These are phyloP conservation scores for Schizosaccharomyces osmophilus DNA, from an alignment of 805 yeast species.

Conservation along the genomic window DNA sequence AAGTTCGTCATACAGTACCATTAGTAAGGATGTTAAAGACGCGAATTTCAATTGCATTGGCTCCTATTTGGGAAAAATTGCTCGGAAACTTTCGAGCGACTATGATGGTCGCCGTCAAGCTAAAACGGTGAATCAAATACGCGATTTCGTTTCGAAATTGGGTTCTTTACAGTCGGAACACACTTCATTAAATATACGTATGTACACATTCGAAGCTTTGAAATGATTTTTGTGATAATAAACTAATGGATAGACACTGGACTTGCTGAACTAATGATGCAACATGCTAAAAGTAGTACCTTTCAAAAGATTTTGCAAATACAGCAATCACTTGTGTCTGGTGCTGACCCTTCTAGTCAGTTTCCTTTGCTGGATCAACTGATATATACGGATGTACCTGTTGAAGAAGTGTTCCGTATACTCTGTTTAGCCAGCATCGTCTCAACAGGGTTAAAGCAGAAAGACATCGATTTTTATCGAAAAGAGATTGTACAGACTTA, in stretches of 20 bases:
- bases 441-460: constrained; percentile 42
- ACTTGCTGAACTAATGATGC: constrained; percentile 9
- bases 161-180: constrained; percentile 44
- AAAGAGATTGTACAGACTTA: constrained; percentile 34
- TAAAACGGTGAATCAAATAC: constrained; percentile 38
- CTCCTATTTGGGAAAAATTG: constrained; percentile 38
- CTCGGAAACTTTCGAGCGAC: constrained; percentile 42
- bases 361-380: constrained; percentile 24
- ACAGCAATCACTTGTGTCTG: constrained; percentile 45
- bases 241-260: constrained; percentile 17
- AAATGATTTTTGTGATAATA: not conserved
- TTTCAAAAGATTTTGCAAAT: constrained; percentile 29
- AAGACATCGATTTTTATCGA: constrained; percentile 32
- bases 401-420: constrained; percentile 25
- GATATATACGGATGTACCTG: constrained; percentile 21
- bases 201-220: not conserved
- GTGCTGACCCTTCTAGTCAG: constrained; percentile 18
- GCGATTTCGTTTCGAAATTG: constrained; percentile 43
- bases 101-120: constrained; percentile 37
- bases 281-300: constrained; percentile 7
- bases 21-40: constrained; percentile 29
- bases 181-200: constrained; percentile 25
- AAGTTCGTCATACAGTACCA: constrained; percentile 19
- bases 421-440: constrained; percentile 34
- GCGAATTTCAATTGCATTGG: constrained; percentile 67